These are phyloP conservation scores for Crithidia fasciculata DNA, from an alignment of 208 protist genomes.

Conservation along the genomic window DNA sequence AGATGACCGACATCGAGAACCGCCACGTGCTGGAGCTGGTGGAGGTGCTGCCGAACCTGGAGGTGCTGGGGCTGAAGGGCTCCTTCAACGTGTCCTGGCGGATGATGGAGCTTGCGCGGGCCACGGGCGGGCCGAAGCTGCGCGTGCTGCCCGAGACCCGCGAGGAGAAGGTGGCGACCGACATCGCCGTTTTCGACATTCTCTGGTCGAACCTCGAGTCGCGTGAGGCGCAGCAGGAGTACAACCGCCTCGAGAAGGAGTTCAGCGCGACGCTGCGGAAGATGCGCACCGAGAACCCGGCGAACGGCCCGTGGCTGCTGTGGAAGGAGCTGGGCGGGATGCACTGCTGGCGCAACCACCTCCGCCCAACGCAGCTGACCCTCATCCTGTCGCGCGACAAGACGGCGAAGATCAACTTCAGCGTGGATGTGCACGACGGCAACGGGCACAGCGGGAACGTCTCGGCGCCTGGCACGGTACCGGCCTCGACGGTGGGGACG, in stretches of 20 bases:
- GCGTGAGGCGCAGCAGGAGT: conserved; percentile 6
- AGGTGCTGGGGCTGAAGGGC: conserved; percentile 13
- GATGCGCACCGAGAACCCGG: not conserved
- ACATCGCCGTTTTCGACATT: conserved; percentile 1
- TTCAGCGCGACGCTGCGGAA: conserved; percentile 5
- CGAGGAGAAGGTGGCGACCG: conserved; percentile 6
- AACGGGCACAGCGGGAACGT: not conserved
- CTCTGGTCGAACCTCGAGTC: conserved; percentile 3
- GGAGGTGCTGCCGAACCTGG: not conserved
- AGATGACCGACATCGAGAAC: conserved; percentile 4
- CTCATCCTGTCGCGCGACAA: conserved; percentile 16
- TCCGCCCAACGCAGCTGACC: conserved; percentile 10
- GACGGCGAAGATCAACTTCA: conserved; percentile 8
- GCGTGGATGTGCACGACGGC: conserved; percentile 1
- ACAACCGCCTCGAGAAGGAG: not conserved
- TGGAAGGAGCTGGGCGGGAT: conserved; percentile 18
- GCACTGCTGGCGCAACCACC: conserved; percentile 17
- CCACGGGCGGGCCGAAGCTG: conserved; percentile 14
- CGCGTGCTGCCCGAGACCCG: conserved; percentile 12
- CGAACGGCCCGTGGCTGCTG: conserved; percentile 15
- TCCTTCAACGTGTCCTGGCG: conserved; percentile 15
- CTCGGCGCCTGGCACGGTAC: not conserved
- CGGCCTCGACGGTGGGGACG: not conserved
- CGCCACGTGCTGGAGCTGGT: not conserved
- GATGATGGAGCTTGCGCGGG: conserved; percentile 9